Evolutionary conservation across 2,329 filamentous ascomycete species (phyloP).

Genomic region (Curvularia hawaiiensis): DNA sequence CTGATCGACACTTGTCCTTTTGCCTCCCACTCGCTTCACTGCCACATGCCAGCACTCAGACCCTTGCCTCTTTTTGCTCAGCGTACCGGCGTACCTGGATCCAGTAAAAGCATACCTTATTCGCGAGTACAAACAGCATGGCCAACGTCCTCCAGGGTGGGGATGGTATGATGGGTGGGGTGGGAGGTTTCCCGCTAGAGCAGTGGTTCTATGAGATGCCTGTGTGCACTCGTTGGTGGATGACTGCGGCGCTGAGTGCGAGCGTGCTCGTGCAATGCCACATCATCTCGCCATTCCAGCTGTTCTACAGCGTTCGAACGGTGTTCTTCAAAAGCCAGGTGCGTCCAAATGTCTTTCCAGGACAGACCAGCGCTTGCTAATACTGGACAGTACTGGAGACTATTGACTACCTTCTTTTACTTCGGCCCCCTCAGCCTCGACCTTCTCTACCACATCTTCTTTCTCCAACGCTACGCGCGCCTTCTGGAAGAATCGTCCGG

Average conservation of each 20-base stretch:
- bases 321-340: slow-evolving; percentile 94
- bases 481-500: slow-evolving; percentile 95
- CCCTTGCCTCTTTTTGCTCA: not conserved
- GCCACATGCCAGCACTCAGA: not conserved
- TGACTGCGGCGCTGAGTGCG: slow-evolving; percentile 84
- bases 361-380: slow-evolving; percentile 7
- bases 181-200: slow-evolving; percentile 79
- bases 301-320: slow-evolving; percentile 94
- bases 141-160: slow-evolving; percentile 52
- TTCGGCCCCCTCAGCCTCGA: slow-evolving; percentile 94
- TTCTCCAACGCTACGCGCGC: slow-evolving; percentile 93
- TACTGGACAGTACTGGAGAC: slow-evolving; percentile 82
- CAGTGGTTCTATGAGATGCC: slow-evolving; percentile 99
- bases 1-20: slow-evolving; percentile 19
- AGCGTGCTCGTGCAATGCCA: slow-evolving; percentile 92
- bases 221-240: slow-evolving; percentile 95
- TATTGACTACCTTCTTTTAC: slow-evolving; percentile 96
- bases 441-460: slow-evolving; percentile 97
- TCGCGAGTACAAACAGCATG: slow-evolving; percentile 37
- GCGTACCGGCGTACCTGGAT: not conserved
- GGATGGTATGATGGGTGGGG: slow-evolving; percentile 55
- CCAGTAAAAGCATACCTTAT: not conserved
- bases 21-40: not conserved
- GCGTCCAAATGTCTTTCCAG: slow-evolving; percentile 37
- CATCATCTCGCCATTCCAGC: slow-evolving; percentile 88